phyloP scores from a whole-genome alignment of 495 filamentous ascomycete species.

The Hypoxylon trugodes region DNA sequence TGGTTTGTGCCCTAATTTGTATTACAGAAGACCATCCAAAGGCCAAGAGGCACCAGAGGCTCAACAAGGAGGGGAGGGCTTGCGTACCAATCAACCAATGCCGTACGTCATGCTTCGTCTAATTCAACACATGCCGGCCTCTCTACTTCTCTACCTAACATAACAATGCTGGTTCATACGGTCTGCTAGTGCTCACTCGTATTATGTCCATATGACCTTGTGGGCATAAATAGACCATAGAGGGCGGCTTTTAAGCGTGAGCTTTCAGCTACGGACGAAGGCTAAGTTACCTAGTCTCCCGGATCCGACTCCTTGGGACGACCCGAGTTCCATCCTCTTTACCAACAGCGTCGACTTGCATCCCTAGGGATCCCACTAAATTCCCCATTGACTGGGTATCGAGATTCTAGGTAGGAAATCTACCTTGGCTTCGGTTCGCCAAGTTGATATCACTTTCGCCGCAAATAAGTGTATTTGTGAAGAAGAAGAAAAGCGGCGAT shows the following conservation, averaged over 20 bases:
- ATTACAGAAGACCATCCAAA: too few relatives aligned
- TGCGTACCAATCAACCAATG: too few relatives aligned
- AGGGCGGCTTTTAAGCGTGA: constrained; percentile 20
- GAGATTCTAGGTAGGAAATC: constrained; percentile 18
- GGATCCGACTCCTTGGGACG: constrained; percentile 30
- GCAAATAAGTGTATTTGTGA: constrained; percentile 26
- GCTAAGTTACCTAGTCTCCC: constrained; percentile 17
- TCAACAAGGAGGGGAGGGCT: constrained; percentile 14
- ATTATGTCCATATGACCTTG: constrained; percentile 32
- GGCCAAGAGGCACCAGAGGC: too few relatives aligned
- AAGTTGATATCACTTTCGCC: constrained; percentile 10
- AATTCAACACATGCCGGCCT: constrained; percentile 1
- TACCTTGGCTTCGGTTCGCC: background rate
- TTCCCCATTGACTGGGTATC: constrained; percentile 13
- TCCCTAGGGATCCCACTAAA: constrained; percentile 11
- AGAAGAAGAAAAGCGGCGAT: constrained; percentile 5
- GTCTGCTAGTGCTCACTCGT: constrained; percentile 38
- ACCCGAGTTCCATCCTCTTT: constrained; percentile 12
- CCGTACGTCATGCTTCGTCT: constrained; percentile 26
- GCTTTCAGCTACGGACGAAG: constrained; percentile 12
- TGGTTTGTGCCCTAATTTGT: constrained; percentile 15
- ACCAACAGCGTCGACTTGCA: constrained; percentile 29
- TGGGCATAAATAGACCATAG: constrained; percentile 35
- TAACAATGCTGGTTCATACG: constrained; percentile 25
- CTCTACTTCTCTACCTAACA: too few relatives aligned